phyloP scores from a whole-genome alignment of 139 green algal species.

The Coelastrella sp. region DNA sequence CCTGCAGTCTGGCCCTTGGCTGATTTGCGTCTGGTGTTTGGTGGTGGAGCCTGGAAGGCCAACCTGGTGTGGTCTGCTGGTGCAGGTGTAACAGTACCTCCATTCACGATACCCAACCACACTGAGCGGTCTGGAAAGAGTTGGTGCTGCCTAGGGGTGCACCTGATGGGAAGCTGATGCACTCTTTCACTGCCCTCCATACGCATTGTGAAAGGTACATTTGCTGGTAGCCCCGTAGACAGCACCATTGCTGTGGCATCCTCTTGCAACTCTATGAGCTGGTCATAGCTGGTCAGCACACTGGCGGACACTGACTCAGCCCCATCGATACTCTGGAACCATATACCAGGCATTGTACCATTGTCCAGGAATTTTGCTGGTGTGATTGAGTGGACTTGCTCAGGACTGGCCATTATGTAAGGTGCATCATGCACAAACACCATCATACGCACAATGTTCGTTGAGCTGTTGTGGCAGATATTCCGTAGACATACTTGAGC shows the following conservation, averaged over 20 bases:
- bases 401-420: conserved; percentile 10
- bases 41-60: neutral
- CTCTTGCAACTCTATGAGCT: conserved; percentile 1
- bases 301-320: neutral
- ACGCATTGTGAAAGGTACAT: neutral
- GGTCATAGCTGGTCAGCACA: conserved; percentile 4
- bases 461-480: conserved; percentile 3
- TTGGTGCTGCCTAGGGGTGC: neutral
- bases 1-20: neutral
- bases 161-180: neutral
- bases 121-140: conserved; percentile 19
- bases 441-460: neutral
- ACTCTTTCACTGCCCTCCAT: conserved; percentile 33
- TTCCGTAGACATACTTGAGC: neutral
- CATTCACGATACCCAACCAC: conserved; percentile 23
- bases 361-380: neutral
- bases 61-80: neutral
- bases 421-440: conserved; percentile 1
- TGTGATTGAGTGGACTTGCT: conserved; percentile 6
- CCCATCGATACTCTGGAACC: conserved; percentile 5
- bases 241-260: neutral
- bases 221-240: neutral
- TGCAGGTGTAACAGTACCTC: neutral
- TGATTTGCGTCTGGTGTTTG: neutral
- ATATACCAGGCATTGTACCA: neutral